Evolutionary conservation across 139 green algal genomes (phyloP).

Genomic region (Axilococcus clingmanii): DNA sequence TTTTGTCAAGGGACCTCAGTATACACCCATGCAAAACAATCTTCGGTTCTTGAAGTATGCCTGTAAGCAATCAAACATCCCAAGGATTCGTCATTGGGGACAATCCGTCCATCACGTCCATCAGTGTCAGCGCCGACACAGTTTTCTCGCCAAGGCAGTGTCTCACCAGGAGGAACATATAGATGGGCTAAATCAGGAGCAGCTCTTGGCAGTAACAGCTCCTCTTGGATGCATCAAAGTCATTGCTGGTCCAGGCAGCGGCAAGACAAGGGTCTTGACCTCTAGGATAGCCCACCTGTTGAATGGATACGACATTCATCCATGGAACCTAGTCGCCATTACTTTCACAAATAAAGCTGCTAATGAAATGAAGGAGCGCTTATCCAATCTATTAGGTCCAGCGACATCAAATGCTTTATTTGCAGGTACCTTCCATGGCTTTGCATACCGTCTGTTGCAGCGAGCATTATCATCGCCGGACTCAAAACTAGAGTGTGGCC

Average conservation of each 20-base stretch:
- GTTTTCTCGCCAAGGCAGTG: too few relatives aligned
- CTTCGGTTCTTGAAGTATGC: too few relatives aligned
- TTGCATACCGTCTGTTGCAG: constrained; percentile 24
- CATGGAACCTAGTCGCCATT: constrained; percentile 52
- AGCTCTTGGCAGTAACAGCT: constrained; percentile 12
- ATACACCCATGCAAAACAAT: too few relatives aligned
- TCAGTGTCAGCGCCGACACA: too few relatives aligned
- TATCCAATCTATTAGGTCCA: constrained; percentile 21
- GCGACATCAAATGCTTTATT: constrained; percentile 2
- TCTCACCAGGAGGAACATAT: too few relatives aligned
- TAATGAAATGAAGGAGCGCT: constrained; percentile 42
- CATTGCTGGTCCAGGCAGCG: constrained; percentile 51
- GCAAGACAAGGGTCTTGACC: constrained; percentile 72
- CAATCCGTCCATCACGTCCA: too few relatives aligned
- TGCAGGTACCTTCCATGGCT: constrained; percentile 60
- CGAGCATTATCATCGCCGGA: not conserved
- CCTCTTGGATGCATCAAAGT: constrained; percentile 7
- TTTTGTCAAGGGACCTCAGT: too few relatives aligned
- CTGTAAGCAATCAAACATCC: too few relatives aligned
- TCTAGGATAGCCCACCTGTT: constrained; percentile 50
- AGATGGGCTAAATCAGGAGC: constrained; percentile 20
- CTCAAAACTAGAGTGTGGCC: not conserved
- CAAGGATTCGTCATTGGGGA: too few relatives aligned
- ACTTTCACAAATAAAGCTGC: constrained; percentile 77
- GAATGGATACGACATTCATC: constrained; percentile 13